Percentiles rank a stretch among this genome's conserved stretches.
Conservation (phyloP, 495 filamentous ascomycete genomes). For the Aspergillus kassunensis region DNA sequence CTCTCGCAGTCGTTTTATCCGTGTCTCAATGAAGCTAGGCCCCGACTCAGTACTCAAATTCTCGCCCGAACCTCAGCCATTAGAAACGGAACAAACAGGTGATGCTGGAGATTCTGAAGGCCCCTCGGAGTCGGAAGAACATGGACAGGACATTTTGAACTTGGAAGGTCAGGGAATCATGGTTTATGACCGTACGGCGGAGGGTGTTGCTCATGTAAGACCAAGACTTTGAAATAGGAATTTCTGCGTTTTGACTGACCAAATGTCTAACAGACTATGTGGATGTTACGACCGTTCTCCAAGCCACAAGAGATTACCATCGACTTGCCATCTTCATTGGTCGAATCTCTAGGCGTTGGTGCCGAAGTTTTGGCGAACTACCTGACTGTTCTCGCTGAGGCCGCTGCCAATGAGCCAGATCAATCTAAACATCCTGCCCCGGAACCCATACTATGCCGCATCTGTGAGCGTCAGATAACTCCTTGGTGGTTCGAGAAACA, state of each 20-base stretch:
- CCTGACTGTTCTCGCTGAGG: constrained; percentile 82
- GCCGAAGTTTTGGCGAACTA: constrained; percentile 93
- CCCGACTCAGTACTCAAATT: constrained; percentile 62
- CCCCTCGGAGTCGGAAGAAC: constrained; percentile 35
- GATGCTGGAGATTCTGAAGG: constrained; percentile 29
- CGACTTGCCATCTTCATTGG: constrained; percentile 84
- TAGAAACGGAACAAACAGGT: constrained; percentile 18
- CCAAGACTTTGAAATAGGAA: background rate
- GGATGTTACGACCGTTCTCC: constrained; percentile 96
- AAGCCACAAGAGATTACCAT: constrained; percentile 89
- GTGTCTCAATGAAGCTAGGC: constrained; percentile 75
- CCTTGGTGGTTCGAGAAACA: constrained; percentile 99
- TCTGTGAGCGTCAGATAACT: constrained; percentile 96
- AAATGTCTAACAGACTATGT: constrained; percentile 75
- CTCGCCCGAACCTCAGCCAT: constrained; percentile 41
- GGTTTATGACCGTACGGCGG: constrained; percentile 83
- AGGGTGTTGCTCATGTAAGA: constrained; percentile 79
- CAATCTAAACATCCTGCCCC: constrained; percentile 80
- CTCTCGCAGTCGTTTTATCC: constrained; percentile 84
- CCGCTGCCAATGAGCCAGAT: constrained; percentile 83
- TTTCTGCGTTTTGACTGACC: background rate
- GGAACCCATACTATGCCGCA: constrained; percentile 85
- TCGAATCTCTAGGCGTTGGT: constrained; percentile 89
- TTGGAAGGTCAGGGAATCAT: constrained; percentile 97
- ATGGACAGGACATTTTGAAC: constrained; percentile 57